Base-by-base conservation (phyloP, 2,329 filamentous ascomycete genomes). In the Aspergillus ibericus region DNA sequence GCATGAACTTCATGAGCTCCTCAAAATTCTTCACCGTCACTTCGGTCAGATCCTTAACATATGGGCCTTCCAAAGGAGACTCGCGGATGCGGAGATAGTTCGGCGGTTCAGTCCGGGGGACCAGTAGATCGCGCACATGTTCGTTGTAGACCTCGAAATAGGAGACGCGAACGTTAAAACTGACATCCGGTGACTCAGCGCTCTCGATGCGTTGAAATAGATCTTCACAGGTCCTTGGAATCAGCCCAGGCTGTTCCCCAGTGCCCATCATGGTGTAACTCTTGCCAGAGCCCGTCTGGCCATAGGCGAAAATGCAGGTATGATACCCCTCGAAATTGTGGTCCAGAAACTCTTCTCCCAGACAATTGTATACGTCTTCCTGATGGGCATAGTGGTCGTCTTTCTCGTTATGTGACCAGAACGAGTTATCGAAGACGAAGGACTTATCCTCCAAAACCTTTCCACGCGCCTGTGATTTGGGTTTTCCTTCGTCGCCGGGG, bases 81-180 rank as follows among this genome's bases (percentile, higher is more conserved):
- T 99, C 95, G 70, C 95, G 89, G 70, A 99, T 96, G 78, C 97
- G 97, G 68, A 99, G 89, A 74, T 98, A 97, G 72, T 96, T 89
- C 1, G 93, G 91, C 5, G 90, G 83, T 62, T 90, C 89, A 56
- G 87, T 89, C 27, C 89, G 84, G 10, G 93, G 91, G 0, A 92
- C 89, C 47, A 99, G 85, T 35, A 99, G 81, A 72, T 99, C 95
- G 59, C 95, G 91, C 51, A 99, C 95, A 76, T 98, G 95, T 78
- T 99, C 95, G 77, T 99, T 99, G 84, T 99, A 99, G 61, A 99
- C 95, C 75, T 99, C 95, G 71, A 99, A 98, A 79, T 99, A 99
- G 3, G 93, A 97, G 27, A 98, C 95, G 63, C 95, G 90, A 64
- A 99, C 95, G 69, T 93, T 95, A 82, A 97, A 99, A 66, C 91